A percentile compares a stretch with the other conserved stretches of the same genome.
phyloP scores from a whole-genome alignment of 768 basidiomycete genomes.

The Phlebiopsis gigantea region DNA sequence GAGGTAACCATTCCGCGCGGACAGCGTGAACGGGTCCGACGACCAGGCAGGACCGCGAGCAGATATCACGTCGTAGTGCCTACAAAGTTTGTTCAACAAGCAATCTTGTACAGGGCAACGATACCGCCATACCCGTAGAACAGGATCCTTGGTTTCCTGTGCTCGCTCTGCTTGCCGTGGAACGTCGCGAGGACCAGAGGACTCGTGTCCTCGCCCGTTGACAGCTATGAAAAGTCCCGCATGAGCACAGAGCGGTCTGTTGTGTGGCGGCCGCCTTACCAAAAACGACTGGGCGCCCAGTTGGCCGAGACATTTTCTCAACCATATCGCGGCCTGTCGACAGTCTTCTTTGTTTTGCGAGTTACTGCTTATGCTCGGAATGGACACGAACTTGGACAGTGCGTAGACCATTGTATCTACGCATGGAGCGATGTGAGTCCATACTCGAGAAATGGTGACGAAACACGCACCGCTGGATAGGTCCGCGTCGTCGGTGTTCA shows the following conservation, averaged over 20 bases:
- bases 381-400: slow-evolving; percentile 79
- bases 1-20: slow-evolving; percentile 81
- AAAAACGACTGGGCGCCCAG: slow-evolving; percentile 81
- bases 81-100: too few relatives aligned
- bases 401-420: slow-evolving; percentile 74
- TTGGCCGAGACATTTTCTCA: slow-evolving; percentile 83
- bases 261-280: slow-evolving; percentile 38
- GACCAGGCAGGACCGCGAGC: slow-evolving; percentile 73
- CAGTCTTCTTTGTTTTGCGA: slow-evolving; percentile 76
- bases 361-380: slow-evolving; percentile 77
- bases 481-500: slow-evolving; percentile 7
- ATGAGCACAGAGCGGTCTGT: background rate
- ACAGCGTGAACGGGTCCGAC: slow-evolving; percentile 77
- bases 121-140: slow-evolving; percentile 95
- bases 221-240: slow-evolving; percentile 42
- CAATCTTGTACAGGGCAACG: slow-evolving; percentile 20
- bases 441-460: slow-evolving; percentile 8
- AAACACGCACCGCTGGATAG: slow-evolving; percentile 8
- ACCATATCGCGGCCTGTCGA: slow-evolving; percentile 89
- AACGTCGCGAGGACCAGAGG: slow-evolving; percentile 92
- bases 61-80: slow-evolving; percentile 96
- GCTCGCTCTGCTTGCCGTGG: slow-evolving; percentile 55
- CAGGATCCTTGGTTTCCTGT: slow-evolving; percentile 63
- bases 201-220: slow-evolving; percentile 71
- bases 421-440: slow-evolving; percentile 4